These are phyloP conservation scores for Chrysoporthe cubensis DNA, from an alignment of 2,329 filamentous ascomycete species.

Conservation along the genomic window DNA sequence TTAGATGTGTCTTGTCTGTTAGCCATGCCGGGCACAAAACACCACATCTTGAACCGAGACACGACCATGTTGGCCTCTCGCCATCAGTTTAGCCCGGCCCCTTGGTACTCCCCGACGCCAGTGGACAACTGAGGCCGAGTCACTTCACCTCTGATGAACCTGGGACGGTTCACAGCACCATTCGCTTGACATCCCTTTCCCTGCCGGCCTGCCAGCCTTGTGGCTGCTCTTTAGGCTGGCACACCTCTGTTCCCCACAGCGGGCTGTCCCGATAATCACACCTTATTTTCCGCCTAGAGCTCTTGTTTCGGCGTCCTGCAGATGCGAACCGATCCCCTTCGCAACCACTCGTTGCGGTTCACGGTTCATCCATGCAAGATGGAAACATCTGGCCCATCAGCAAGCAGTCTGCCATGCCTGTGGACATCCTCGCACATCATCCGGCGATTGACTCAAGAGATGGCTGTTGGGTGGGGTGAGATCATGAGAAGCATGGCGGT, in stretches of 20 bases:
- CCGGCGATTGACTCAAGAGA: not conserved
- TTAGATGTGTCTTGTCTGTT: not conserved
- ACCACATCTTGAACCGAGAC: not conserved
- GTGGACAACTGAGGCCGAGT: not conserved
- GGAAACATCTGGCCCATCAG: not conserved
- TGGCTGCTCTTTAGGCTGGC: not conserved
- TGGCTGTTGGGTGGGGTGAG: not conserved
- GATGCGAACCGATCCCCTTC: not conserved
- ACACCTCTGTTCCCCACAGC: constrained; percentile 3
- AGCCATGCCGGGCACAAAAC: not conserved
- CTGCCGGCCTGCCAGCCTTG: constrained; percentile 1
- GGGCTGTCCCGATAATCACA: constrained; percentile 22
- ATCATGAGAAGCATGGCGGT: not conserved
- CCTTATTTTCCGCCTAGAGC: constrained; percentile 3
- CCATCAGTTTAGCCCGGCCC: not conserved
- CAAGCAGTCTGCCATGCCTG: not conserved
- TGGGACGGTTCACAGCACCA: not conserved
- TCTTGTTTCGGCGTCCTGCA: constrained; percentile 11
- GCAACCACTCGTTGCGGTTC: not conserved
- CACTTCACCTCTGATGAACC: not conserved
- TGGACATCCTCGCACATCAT: not conserved
- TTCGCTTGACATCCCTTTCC: not conserved
- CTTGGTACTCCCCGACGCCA: not conserved
- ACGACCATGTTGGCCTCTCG: not conserved
- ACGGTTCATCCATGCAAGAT: constrained; percentile 3